Conservation (phyloP, 2,329 filamentous ascomycete genomes). For the Bipolaris zeicola region DNA sequence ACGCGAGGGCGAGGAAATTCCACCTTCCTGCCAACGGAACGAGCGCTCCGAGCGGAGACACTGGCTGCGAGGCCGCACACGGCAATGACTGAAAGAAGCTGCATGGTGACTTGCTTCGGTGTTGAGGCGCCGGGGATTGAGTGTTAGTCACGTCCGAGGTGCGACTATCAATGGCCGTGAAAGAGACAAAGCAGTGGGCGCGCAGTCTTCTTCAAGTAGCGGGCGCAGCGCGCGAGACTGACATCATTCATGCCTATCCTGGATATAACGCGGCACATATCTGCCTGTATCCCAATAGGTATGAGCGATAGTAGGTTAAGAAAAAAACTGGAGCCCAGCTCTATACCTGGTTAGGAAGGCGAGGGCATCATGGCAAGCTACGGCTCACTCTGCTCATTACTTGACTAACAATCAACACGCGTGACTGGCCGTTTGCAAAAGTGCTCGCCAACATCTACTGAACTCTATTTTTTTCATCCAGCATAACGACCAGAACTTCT, state of each 20-base stretch:
- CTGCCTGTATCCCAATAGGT: slow-evolving; percentile 13
- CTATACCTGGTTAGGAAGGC: slow-evolving; percentile 25
- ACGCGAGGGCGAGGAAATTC: slow-evolving; percentile 36
- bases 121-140: neutral
- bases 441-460: neutral
- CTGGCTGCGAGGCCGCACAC: slow-evolving; percentile 35
- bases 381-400: neutral
- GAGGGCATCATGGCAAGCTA: neutral
- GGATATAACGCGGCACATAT: slow-evolving; percentile 10
- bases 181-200: neutral
- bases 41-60: slow-evolving; percentile 37
- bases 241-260: slow-evolving; percentile 18
- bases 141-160: slow-evolving; percentile 6
- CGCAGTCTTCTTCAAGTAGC: slow-evolving; percentile 7
- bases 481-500: neutral
- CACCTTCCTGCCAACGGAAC: slow-evolving; percentile 38
- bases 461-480: neutral
- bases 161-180: slow-evolving; percentile 9
- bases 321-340: slow-evolving; percentile 6
- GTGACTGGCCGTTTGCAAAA: neutral
- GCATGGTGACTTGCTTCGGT: slow-evolving; percentile 29
- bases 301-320: slow-evolving; percentile 10
- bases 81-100: slow-evolving; percentile 41
- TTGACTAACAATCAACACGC: neutral
- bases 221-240: neutral